Evolutionary conservation across 208 protist species (phyloP).

Genomic region (Wallacemonas sp.): DNA sequence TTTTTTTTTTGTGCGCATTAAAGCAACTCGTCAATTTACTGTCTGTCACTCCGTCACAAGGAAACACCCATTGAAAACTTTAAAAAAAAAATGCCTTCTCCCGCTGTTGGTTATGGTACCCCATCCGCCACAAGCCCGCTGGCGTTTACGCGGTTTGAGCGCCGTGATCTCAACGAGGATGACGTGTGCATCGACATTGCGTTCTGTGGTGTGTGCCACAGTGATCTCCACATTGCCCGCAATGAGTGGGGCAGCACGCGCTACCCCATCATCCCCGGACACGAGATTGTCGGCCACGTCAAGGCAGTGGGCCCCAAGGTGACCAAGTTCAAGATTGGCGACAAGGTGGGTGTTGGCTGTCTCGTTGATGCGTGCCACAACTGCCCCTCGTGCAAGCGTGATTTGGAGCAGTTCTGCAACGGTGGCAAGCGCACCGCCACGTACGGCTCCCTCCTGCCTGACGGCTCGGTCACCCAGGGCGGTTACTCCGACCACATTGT

Average conservation of each 20-base stretch:
- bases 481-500: conserved; percentile 50
- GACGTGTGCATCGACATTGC: conserved; percentile 63
- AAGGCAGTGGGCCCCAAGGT: conserved; percentile 40
- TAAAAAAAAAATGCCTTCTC: conserved; percentile 18
- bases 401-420: conserved; percentile 56
- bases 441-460: conserved; percentile 24
- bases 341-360: conserved; percentile 65
- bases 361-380: conserved; percentile 63
- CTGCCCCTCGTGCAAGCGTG: conserved; percentile 42
- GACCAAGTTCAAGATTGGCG: conserved; percentile 57
- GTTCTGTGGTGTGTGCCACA: conserved; percentile 78
- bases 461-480: conserved; percentile 30
- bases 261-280: conserved; percentile 51
- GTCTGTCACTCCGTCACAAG: no score
- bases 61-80: background rate
- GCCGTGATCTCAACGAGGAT: conserved; percentile 24
- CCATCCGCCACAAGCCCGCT: conserved; percentile 31
- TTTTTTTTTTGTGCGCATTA: no score
- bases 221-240: conserved; percentile 57
- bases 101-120: background rate
- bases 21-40: no score
- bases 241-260: conserved; percentile 53
- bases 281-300: conserved; percentile 67
- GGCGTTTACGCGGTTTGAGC: conserved; percentile 31
- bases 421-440: conserved; percentile 15